Evolutionary conservation across 805 yeast species (phyloP).

Genomic region (Wickerhamomyces silvicola): DNA sequence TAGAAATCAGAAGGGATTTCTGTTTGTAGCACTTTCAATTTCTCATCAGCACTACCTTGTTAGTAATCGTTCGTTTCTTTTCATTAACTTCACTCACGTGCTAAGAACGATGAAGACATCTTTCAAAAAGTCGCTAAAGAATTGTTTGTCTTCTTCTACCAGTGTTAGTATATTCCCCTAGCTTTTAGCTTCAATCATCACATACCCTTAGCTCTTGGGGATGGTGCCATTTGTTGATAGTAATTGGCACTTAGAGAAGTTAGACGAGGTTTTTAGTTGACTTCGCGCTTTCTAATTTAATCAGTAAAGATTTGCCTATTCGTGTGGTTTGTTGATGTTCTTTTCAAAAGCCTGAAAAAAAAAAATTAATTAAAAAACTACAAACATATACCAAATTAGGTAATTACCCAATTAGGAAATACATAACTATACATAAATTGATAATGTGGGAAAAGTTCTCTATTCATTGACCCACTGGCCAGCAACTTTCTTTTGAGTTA

Average conservation of each 20-base stretch:
- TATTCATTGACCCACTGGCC: constrained; percentile 59
- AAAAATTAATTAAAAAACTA: too few relatives aligned
- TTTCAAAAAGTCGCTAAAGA: too few relatives aligned
- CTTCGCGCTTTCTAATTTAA: too few relatives aligned
- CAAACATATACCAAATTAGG: too few relatives aligned
- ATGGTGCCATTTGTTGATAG: too few relatives aligned
- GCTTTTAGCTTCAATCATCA: constrained; percentile 1
- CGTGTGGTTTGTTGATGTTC: neutral
- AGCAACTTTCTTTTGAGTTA: constrained; percentile 56
- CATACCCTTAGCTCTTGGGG: too few relatives aligned
- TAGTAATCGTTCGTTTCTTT: neutral
- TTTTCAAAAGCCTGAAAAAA: neutral
- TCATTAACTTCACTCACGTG: constrained; percentile 1
- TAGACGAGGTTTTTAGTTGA: too few relatives aligned
- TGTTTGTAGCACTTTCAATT: constrained; percentile 8
- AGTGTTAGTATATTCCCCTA: too few relatives aligned
- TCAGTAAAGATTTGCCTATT: constrained; percentile 1
- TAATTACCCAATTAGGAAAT: constrained; percentile 1
- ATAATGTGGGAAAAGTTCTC: neutral
- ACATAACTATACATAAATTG: neutral
- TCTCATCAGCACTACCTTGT: constrained; percentile 15
- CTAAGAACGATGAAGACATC: too few relatives aligned
- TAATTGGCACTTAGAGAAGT: too few relatives aligned
- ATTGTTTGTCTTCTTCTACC: too few relatives aligned
- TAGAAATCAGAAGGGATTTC: constrained; percentile 13